These are phyloP conservation scores for Microascus cirrosus DNA, from an alignment of 2,329 filamentous ascomycete genomes.

Conservation along the genomic window DNA sequence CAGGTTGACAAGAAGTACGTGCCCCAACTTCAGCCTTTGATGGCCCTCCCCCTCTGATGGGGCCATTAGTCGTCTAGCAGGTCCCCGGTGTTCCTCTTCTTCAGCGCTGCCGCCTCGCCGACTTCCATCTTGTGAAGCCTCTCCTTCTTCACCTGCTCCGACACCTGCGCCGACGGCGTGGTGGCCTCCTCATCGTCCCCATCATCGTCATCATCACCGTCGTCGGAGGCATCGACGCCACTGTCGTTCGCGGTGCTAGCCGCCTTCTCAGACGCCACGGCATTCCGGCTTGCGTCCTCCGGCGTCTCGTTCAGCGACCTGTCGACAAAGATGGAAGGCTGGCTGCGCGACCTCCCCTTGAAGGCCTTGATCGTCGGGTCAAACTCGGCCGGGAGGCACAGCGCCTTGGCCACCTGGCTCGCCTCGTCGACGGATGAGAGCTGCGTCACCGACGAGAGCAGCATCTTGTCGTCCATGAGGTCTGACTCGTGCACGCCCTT, in stretches of 20 bases:
- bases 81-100: slow-evolving; percentile 24
- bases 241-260: slow-evolving; percentile 27
- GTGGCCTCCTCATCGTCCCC: slow-evolving; percentile 18
- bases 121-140: slow-evolving; percentile 50
- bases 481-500: slow-evolving; percentile 47
- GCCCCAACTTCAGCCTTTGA: not conserved
- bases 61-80: slow-evolving; percentile 21
- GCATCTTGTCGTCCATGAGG: slow-evolving; percentile 37
- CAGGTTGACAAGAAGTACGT: not conserved
- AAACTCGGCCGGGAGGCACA: slow-evolving; percentile 50
- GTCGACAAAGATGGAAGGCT: not conserved
- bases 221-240: slow-evolving; percentile 26
- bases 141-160: slow-evolving; percentile 35
- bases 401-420: slow-evolving; percentile 50
- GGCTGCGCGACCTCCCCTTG: slow-evolving; percentile 15
- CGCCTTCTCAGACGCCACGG: slow-evolving; percentile 10
- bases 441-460: slow-evolving; percentile 38
- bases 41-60: not conserved
- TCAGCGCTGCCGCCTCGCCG: slow-evolving; percentile 42
- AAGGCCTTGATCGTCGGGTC: slow-evolving; percentile 53
- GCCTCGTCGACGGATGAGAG: slow-evolving; percentile 52
- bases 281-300: slow-evolving; percentile 11
- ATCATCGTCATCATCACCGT: slow-evolving; percentile 32
- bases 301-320: slow-evolving; percentile 7
- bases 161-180: slow-evolving; percentile 19